Conservation (phyloP, 495 filamentous ascomycete species). For the Daldinia loculata region DNA sequence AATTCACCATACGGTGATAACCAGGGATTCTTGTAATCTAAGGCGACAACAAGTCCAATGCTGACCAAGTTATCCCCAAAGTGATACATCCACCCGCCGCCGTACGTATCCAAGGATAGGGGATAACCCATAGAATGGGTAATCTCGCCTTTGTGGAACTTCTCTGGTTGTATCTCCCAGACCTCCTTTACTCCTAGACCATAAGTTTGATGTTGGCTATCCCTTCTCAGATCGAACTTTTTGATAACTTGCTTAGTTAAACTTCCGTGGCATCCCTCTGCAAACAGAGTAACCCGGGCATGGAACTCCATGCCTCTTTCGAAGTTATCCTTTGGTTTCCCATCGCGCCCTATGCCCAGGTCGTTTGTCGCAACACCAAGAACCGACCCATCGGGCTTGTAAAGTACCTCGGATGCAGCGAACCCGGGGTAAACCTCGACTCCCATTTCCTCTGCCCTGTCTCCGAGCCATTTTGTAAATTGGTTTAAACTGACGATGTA, state of each 20-base stretch:
- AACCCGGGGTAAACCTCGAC: conserved; percentile 99
- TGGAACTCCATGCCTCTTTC: conserved; percentile 99
- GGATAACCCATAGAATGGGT: conserved; percentile 95
- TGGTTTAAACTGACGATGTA: conserved; percentile 97
- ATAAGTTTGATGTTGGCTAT: conserved; percentile 94
- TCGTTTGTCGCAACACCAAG: conserved; percentile 97
- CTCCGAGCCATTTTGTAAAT: conserved; percentile 92
- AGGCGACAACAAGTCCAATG: conserved; percentile 89
- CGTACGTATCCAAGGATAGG: conserved; percentile 87
- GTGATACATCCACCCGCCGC: conserved; percentile 98
- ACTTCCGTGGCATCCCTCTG: conserved; percentile 95
- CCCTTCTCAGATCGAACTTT: conserved; percentile 89
- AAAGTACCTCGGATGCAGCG: conserved; percentile 91
- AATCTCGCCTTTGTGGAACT: conserved; percentile 86
- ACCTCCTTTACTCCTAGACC: conserved; percentile 95
- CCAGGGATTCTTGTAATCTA: conserved; percentile 98
- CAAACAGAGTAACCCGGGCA: conserved; percentile 91
- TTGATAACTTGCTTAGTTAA: conserved; percentile 94
- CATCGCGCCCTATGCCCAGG: conserved; percentile 79
- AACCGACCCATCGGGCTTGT: conserved; percentile 84
- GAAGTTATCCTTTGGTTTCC: conserved; percentile 88
- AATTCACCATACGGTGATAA: conserved; percentile 95
- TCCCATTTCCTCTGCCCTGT: conserved; percentile 94
- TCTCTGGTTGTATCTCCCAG: conserved; percentile 94
- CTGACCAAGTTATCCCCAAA: conserved; percentile 98